Conservation (phyloP, 768 basidiomycete genomes). For the Scleroderma citrinum region DNA sequence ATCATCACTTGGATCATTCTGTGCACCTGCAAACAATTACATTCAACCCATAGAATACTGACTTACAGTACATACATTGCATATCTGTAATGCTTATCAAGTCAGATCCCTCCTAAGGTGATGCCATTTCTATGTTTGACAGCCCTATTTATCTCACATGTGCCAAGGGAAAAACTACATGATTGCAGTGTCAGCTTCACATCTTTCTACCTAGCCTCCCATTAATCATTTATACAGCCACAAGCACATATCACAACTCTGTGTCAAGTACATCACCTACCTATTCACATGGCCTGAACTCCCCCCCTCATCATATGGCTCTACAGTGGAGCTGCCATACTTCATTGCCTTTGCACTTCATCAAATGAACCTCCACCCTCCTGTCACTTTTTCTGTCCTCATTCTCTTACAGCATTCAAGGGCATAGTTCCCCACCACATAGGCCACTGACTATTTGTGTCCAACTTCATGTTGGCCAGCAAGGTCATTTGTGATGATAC, state of each 20-base stretch:
- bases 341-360: conserved; percentile 68
- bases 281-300: conserved; percentile 84
- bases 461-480: conserved; percentile 66
- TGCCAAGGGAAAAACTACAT: no score
- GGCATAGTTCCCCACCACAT: conserved; percentile 67
- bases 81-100: no score
- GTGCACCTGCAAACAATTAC: no score
- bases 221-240: conserved; percentile 51
- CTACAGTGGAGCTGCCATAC: conserved; percentile 37
- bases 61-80: no score
- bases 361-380: conserved; percentile 54
- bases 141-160: no score
- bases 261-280: conserved; percentile 76
- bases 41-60: no score
- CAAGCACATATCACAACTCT: conserved; percentile 60
- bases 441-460: conserved; percentile 69
- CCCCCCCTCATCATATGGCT: conserved; percentile 43
- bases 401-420: conserved; percentile 62
- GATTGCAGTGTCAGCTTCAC: no score
- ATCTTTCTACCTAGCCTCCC: no score
- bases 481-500: conserved; percentile 91
- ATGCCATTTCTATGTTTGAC: no score
- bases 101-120: no score
- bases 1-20: no score
- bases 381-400: conserved; percentile 37